A percentile compares a stretch with the other conserved stretches of the same genome.
Evolutionary conservation across 2,329 filamentous ascomycete species (phyloP).

Genomic region (Rhinocladiella mackenziei): DNA sequence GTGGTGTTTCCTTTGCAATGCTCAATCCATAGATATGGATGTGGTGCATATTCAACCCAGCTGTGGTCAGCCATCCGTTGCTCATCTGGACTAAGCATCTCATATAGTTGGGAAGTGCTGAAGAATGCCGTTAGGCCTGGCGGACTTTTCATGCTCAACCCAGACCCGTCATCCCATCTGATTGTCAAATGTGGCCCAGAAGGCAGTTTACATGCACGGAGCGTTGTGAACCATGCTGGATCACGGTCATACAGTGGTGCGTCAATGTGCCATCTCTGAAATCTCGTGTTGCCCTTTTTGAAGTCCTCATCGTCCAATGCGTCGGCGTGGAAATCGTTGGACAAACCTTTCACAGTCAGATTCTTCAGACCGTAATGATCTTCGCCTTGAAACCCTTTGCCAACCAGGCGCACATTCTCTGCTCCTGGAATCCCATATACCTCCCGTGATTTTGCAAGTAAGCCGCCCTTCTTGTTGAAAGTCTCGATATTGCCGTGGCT

Average conservation of each 20-base stretch:
- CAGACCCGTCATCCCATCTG: constrained; percentile 44
- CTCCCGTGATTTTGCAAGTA: constrained; percentile 37
- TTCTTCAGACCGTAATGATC: constrained; percentile 45
- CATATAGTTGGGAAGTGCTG: constrained; percentile 43
- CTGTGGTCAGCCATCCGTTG: constrained; percentile 41
- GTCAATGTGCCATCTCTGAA: constrained; percentile 49
- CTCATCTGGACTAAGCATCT: constrained; percentile 43
- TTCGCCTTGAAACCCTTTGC: constrained; percentile 42
- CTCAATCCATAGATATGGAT: constrained; percentile 46
- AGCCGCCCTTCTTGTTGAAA: constrained; percentile 41
- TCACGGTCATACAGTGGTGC: constrained; percentile 43
- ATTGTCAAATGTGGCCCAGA: constrained; percentile 37
- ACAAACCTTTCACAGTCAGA: constrained; percentile 32
- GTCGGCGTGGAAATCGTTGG: constrained; percentile 40
- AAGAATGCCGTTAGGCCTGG: constrained; percentile 46
- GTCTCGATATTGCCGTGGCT: constrained; percentile 43
- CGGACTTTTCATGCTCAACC: constrained; percentile 41
- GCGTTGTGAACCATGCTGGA: constrained; percentile 43
- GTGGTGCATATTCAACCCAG: constrained; percentile 47
- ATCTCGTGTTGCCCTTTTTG: constrained; percentile 41
- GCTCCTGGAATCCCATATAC: constrained; percentile 41
- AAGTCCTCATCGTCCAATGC: constrained; percentile 37
- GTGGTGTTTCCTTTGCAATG: constrained; percentile 40
- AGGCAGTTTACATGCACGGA: constrained; percentile 41
- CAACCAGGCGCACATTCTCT: constrained; percentile 45